phyloP scores from a whole-genome alignment of 2,329 filamentous ascomycete species.

The Fusarium abutilonis region DNA sequence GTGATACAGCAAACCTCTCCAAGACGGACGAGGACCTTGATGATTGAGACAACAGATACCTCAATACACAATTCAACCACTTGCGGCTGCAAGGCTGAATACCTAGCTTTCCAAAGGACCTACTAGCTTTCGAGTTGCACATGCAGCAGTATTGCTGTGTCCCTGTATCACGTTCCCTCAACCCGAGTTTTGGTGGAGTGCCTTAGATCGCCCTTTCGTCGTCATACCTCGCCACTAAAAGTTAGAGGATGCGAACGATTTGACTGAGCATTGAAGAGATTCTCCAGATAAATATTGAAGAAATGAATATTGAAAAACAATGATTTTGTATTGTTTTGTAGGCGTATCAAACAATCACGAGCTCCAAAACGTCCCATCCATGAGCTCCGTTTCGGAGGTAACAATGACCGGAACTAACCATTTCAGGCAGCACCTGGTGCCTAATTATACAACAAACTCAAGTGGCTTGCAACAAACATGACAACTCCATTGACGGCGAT shows the following conservation, averaged over 20 bases:
- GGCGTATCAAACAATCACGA: neutral
- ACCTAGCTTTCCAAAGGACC: constrained; percentile 17
- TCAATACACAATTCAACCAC: neutral
- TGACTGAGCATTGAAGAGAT: constrained; percentile 8
- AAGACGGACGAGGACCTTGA: neutral
- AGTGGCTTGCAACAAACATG: constrained; percentile 4
- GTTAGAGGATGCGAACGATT: constrained; percentile 14
- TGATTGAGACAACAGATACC: neutral
- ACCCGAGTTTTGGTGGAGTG: constrained; percentile 36
- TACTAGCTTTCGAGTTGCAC: neutral
- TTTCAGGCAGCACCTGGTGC: constrained; percentile 13
- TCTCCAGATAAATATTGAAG: constrained; percentile 1
- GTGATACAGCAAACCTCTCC: too few species aligned
- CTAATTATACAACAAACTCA: constrained; percentile 3
- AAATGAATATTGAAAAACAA: neutral
- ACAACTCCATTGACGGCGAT: constrained; percentile 21
- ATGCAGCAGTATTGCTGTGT: constrained; percentile 9
- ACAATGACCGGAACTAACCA: constrained; percentile 4
- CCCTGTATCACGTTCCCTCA: constrained; percentile 37
- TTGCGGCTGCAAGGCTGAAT: constrained; percentile 1
- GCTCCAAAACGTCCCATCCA: neutral
- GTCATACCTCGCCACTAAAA: constrained; percentile 40
- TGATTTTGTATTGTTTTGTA: neutral
- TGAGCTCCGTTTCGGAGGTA: constrained; percentile 5
- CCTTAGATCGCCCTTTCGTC: constrained; percentile 31